Evolutionary conservation across 768 basidiomycete species (phyloP), one percentile per base, ranked within the genome.

Genomic region (Lactarius sanguifluus): DNA sequence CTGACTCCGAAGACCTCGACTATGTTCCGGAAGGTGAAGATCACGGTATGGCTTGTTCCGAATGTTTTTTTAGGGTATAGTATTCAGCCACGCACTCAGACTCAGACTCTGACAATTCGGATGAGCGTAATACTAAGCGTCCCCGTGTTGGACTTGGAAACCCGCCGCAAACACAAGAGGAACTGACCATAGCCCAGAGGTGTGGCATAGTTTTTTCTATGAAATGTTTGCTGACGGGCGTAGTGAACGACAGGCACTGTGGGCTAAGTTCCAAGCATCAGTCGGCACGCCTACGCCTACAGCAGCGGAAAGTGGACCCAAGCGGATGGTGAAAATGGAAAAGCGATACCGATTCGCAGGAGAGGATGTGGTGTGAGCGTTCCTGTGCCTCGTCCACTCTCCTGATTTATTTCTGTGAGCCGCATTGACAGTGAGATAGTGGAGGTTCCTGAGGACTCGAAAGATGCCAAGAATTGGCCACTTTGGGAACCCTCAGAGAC

Each of bases 391-490:
- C 2, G 20, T 23, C n/a, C 1, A 16, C 18, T 15, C 47, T 30
- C n/a, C 47, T 28, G 57, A 30, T 61, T 62, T 47, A 69, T 59
- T 18, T 66, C 43, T 47, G 34, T 59, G 70, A 65, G 64, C 52
- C 23, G 54, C 34, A 47, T 50, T 45, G 59, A 34, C 74, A 94
- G 92, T 59, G 87, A 93, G 74, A 81, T 92, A 1, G 81, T 86
- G 20, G 87, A 91, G 66, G 92, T 94, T 2, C 79, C 82, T 15
- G 90, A 86, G 69, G 83, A 85, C 70, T 93, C 91, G 1, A 77
- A 81, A 8, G 92, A 94, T 5, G 91, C 91, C 3, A 86, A 82
- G 72, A 84, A 83, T 73, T 94, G 91, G 90, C 88, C 91, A 0
- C 69, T 78, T 34, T 88, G 83, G 83, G 71, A 73, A 52, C 72